Evolutionary conservation across 805 yeast genomes (phyloP), one percentile per base, ranked within the genome.

Genomic region (Huiozyma naganishii): DNA sequence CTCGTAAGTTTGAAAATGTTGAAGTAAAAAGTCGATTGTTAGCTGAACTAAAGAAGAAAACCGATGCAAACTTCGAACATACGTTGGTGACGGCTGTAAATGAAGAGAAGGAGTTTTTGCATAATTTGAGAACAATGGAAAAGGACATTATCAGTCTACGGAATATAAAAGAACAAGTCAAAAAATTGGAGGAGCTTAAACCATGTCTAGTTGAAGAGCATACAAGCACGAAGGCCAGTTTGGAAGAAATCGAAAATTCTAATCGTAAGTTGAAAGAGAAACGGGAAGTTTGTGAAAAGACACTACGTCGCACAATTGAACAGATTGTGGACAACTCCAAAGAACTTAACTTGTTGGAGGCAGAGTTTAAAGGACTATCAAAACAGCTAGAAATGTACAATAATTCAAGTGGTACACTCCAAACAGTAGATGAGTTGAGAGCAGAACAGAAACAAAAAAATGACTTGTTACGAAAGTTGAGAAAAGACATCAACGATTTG

Each of bases 1-100:
- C 75, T 13, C 69, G 95, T 41, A 68, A 72, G 9, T 83, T 88
- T 61, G 73, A 73, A 11, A 67, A 65, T 7, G 53, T 55, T 1
- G 61, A 55, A 2, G 46, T 52, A 1, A 55, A 55, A 6, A 46
- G 54, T 10, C 44, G 46, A 1, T 51, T 68, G 11, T 43, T 68
- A 9, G 34, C 48, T 5, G 67, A 59, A 27, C 41, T 67, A 41
- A 52, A 55, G 39, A 47, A 59, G 2, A 58, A 62, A 35, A 57
- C 64, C 1, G 61, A 62, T 44, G 60, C 61, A 1, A 52, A 54
- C 2, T 55, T 59, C 35, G 64, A 68, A 27, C 53, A 59, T 4
- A 54, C 66, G 13, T 49, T 68, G 4, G 57, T 57, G 13, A 60
- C 58, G 1, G 59, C 67, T 6, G 60, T 71, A 1, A 46, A 52